Percentiles rank a stretch among this genome's conserved stretches.
Conservation (phyloP, 2,329 filamentous ascomycete species). For the Aspergillus eucalypticola region DNA sequence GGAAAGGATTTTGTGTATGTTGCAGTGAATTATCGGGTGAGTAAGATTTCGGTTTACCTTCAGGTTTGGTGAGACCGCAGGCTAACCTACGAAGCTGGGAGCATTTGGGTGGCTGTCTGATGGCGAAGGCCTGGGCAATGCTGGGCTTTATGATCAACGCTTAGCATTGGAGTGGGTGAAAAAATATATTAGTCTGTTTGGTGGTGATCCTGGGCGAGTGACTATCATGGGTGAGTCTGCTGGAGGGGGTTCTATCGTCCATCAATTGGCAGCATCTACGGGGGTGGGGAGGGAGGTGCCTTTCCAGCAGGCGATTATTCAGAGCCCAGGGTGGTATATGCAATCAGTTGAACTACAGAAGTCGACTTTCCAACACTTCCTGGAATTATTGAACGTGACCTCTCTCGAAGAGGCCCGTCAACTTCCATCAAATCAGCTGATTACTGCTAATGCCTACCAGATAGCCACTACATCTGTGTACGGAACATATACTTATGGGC, state of each 20-base stretch:
- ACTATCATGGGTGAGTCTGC: slow-evolving; percentile 50
- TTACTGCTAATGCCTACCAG: slow-evolving; percentile 48
- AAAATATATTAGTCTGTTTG: slow-evolving; percentile 56
- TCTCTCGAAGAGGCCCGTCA: slow-evolving; percentile 48
- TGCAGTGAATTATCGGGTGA: slow-evolving; percentile 49
- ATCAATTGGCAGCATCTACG: slow-evolving; percentile 55
- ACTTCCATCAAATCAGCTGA: slow-evolving; percentile 42
- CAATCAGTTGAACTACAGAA: slow-evolving; percentile 41
- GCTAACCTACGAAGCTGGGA: slow-evolving; percentile 37
- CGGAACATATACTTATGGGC: slow-evolving; percentile 49
- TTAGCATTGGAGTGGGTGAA: slow-evolving; percentile 61
- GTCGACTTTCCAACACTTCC: slow-evolving; percentile 40
- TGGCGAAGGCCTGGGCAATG: slow-evolving; percentile 51
- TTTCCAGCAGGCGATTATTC: slow-evolving; percentile 46
- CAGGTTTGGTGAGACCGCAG: background rate
- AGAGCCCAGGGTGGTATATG: slow-evolving; percentile 46
- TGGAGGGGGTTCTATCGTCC: slow-evolving; percentile 56
- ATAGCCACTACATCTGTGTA: slow-evolving; percentile 35
- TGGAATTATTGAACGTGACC: slow-evolving; percentile 45
- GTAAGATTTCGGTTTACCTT: background rate
- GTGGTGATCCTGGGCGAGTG: slow-evolving; percentile 53
- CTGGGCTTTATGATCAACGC: slow-evolving; percentile 55
- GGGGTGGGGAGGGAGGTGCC: slow-evolving; percentile 9
- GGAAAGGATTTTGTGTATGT: slow-evolving; percentile 47
- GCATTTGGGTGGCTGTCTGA: slow-evolving; percentile 53